These are phyloP conservation scores for Grigorovia yakushimaensis DNA, from an alignment of 805 yeast species.

Conservation along the genomic window DNA sequence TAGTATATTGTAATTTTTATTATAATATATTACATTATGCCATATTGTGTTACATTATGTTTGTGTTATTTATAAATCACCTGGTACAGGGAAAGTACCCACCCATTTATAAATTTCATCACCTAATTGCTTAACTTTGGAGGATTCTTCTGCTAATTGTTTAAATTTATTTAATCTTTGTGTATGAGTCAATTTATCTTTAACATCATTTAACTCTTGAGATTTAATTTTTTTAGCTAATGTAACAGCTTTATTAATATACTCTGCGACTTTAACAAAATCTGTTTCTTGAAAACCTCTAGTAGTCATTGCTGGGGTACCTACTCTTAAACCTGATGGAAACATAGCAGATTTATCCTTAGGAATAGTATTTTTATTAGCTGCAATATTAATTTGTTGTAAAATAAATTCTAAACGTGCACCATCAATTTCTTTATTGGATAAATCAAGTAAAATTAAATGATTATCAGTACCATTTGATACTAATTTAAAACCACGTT, in stretches of 20 bases:
- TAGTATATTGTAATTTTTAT: too few relatives aligned
- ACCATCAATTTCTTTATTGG: slow-evolving; percentile 75
- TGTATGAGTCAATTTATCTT: slow-evolving; percentile 56
- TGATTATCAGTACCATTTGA: slow-evolving; percentile 94
- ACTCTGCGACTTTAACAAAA: slow-evolving; percentile 69
- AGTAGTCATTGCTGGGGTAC: slow-evolving; percentile 98
- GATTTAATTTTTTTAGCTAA: slow-evolving; percentile 54
- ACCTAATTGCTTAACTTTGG: slow-evolving; percentile 50
- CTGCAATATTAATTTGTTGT: slow-evolving; percentile 86
- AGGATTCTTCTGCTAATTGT: slow-evolving; percentile 52
- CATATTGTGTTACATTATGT: too few relatives aligned
- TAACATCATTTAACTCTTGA: slow-evolving; percentile 32
- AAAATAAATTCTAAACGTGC: slow-evolving; percentile 88
- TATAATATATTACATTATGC: too few relatives aligned
- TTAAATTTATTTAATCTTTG: slow-evolving; percentile 61
- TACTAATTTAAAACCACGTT: slow-evolving; percentile 65
- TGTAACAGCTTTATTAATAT: slow-evolving; percentile 69
- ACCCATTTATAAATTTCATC: slow-evolving; percentile 67
- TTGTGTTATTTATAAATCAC: slow-evolving; percentile 37
- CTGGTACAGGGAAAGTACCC: slow-evolving; percentile 77
- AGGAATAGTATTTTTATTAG: slow-evolving; percentile 92
- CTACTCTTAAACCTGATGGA: slow-evolving; percentile 94
- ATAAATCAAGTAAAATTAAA: slow-evolving; percentile 74
- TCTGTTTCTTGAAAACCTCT: slow-evolving; percentile 79
- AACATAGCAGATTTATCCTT: slow-evolving; percentile 93